Base-by-base conservation (phyloP, 108 stramenopile genomes). In the Skeletonema grethae region DNA sequence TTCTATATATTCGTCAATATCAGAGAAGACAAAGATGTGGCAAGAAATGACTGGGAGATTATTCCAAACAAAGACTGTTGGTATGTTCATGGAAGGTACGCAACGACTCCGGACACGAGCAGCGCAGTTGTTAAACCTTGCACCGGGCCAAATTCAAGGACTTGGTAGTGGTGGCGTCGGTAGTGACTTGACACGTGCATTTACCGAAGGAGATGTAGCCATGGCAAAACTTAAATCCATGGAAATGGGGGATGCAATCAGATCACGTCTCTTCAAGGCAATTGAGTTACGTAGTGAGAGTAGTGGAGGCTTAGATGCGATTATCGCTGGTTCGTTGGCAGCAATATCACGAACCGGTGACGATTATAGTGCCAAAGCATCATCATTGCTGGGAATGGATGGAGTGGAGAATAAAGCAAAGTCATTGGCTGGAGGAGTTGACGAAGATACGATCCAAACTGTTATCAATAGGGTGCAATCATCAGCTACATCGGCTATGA, bases 151-250 rank as follows among this genome's bases (percentile, higher is more conserved):
- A 36, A 81, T 86, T 81, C 82, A 83, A n/a, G 69, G 41, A 18
- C 10, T 58, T 18, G 45, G 29, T 41, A 9, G 46, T 20, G 31
- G 11, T 12, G 20, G 60, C 1, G 63, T 39, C 29, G 55, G 57
- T 8, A 38, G 39, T 25, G 57, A 65, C 39, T 80, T 91, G 7
- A 91, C 88, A 9, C 88, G 89, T 28, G 89, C 91, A 2, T 92
- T 96, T 61, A 93, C 91, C 0, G 95, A 96, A 69, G 91, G 91
- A 30, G 95, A 96, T 75, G 86, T 90, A 53, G 92, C 92, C n/a
- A 87, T 90, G 67, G 89, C 92, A 4, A 78, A 90, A 57, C 76
- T 96, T 13, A 96, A 96, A 69, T 86, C 90, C 0, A 84, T 96
- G 62, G 90, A 93, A 77, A 82, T 96, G 62, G 95, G 92, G 7